These are phyloP conservation scores for Phytopythium chamaehyphon DNA, from an alignment of 352 stramenopile species.

Conservation along the genomic window DNA sequence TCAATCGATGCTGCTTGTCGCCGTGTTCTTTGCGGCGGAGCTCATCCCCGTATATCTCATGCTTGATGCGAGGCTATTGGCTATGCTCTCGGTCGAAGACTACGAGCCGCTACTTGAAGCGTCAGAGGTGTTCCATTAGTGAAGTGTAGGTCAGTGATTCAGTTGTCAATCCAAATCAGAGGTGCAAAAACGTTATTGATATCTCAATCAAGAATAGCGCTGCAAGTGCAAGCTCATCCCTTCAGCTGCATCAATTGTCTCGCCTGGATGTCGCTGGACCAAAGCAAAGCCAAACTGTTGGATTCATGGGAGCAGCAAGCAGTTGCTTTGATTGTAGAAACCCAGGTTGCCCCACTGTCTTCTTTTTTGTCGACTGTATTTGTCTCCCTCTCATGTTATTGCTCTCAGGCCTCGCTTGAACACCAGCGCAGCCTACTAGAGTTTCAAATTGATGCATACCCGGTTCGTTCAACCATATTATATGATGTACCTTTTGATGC, in stretches of 20 bases:
- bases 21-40: conserved; percentile 74
- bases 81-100: conserved; percentile 79
- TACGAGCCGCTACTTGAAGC: conserved; percentile 70
- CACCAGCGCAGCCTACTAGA: conserved; percentile 39
- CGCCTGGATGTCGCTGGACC: background rate
- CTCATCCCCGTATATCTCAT: conserved; percentile 78
- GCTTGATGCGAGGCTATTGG: conserved; percentile 65
- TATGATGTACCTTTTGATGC: background rate
- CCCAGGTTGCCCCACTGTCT: background rate
- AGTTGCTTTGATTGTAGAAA: background rate
- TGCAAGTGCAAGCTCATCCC: too few relatives aligned
- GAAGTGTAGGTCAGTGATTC: too few relatives aligned
- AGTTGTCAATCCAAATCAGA: too few relatives aligned
- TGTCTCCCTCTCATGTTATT: too few relatives aligned
- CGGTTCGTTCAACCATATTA: conserved; percentile 14
- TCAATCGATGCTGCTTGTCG: conserved; percentile 81
- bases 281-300: background rate
- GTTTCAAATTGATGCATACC: conserved; percentile 42
- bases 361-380: too few relatives aligned
- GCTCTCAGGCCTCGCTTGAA: background rate
- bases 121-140: conserved; percentile 51
- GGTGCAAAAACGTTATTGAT: too few relatives aligned
- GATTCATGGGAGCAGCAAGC: background rate
- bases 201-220: too few relatives aligned
- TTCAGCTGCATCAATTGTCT: too few relatives aligned